Percentiles rank a stretch among this genome's conserved stretches.
Conservation (phyloP, 352 stramenopile species). For the Pythium utonaiense region DNA sequence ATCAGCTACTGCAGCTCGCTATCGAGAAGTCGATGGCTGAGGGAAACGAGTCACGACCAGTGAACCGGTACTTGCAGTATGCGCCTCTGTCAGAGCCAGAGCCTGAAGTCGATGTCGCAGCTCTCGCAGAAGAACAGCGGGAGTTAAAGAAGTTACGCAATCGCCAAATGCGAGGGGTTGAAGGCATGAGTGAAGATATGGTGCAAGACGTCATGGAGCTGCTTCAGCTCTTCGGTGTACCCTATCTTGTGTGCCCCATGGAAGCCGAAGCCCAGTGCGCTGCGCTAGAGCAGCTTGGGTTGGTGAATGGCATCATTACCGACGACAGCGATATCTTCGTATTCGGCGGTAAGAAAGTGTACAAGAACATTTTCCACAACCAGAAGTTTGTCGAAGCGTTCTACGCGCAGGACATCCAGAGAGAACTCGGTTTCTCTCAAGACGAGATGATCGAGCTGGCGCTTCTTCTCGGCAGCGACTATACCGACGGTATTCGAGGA, state of each 20-base stretch:
- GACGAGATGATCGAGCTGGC: conserved; percentile 90
- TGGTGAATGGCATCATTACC: conserved; percentile 98
- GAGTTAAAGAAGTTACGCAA: conserved; percentile 78
- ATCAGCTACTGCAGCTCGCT: conserved; percentile 18
- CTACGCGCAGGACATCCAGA: conserved; percentile 88
- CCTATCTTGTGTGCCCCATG: conserved; percentile 98
- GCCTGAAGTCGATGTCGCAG: conserved; percentile 25
- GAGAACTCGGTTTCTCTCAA: conserved; percentile 90
- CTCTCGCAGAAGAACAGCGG: conserved; percentile 51
- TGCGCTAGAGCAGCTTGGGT: conserved; percentile 91
- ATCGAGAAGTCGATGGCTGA: conserved; percentile 25
- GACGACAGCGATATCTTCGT: conserved; percentile 95
- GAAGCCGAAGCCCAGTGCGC: conserved; percentile 99
- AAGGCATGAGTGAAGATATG: conserved; percentile 97
- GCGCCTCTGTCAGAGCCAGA: conserved; percentile 2
- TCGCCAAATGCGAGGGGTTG: conserved; percentile 86
- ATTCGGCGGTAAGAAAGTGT: conserved; percentile 95
- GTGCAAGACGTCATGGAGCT: conserved; percentile 96
- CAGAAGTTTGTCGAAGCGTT: conserved; percentile 99
- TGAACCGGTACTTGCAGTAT: conserved; percentile 24
- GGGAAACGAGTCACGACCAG: background rate
- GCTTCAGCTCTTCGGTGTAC: conserved; percentile 96
- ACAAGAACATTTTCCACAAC: conserved; percentile 99
- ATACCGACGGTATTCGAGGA: conserved; percentile 82
- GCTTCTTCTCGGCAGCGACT: conserved; percentile 96